These are phyloP conservation scores for Alternaria panax DNA, from an alignment of 2,329 filamentous ascomycete species.

Conservation along the genomic window DNA sequence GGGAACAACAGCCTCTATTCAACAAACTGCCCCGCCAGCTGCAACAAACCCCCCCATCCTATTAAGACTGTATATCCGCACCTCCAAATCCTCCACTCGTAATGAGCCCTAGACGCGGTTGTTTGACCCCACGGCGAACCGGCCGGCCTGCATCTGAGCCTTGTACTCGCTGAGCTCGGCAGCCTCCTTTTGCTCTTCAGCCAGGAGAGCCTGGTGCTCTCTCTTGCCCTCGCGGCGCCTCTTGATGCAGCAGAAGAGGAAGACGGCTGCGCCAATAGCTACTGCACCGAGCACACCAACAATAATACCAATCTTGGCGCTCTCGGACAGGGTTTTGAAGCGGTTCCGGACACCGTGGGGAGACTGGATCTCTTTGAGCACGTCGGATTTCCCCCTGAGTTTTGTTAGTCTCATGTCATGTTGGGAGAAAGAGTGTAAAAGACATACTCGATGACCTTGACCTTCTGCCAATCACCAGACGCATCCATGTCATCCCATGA, in stretches of 20 bases:
- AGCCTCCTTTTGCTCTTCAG: slow-evolving; percentile 47
- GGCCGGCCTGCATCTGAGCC: slow-evolving; percentile 35
- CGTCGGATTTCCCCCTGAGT: slow-evolving; percentile 45
- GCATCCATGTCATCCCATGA: slow-evolving; percentile 57
- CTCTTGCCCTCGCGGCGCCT: slow-evolving; percentile 47
- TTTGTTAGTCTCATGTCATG: slow-evolving; percentile 17
- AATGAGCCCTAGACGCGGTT: slow-evolving; percentile 18
- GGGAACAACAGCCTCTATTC: slow-evolving; percentile 5
- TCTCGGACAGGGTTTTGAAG: slow-evolving; percentile 44
- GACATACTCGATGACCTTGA: slow-evolving; percentile 56
- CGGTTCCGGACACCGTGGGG: slow-evolving; percentile 47
- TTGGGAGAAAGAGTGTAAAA: background rate
- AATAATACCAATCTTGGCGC: slow-evolving; percentile 47
- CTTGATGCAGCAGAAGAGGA: slow-evolving; percentile 51
- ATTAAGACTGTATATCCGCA: slow-evolving; percentile 14
- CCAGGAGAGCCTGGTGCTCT: slow-evolving; percentile 44
- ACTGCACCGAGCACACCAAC: slow-evolving; percentile 38
- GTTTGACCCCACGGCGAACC: slow-evolving; percentile 30
- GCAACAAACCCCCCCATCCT: slow-evolving; percentile 8
- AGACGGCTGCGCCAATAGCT: slow-evolving; percentile 31
- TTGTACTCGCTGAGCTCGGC: slow-evolving; percentile 46
- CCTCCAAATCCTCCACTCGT: background rate
- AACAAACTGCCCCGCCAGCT: slow-evolving; percentile 2
- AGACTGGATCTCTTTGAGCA: slow-evolving; percentile 45
- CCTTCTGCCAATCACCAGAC: slow-evolving; percentile 53